Percentiles rank a stretch among this genome's conserved stretches.
These are phyloP conservation scores for Neurospora sp. DNA, from an alignment of 495 filamentous ascomycete genomes.

Conservation along the genomic window DNA sequence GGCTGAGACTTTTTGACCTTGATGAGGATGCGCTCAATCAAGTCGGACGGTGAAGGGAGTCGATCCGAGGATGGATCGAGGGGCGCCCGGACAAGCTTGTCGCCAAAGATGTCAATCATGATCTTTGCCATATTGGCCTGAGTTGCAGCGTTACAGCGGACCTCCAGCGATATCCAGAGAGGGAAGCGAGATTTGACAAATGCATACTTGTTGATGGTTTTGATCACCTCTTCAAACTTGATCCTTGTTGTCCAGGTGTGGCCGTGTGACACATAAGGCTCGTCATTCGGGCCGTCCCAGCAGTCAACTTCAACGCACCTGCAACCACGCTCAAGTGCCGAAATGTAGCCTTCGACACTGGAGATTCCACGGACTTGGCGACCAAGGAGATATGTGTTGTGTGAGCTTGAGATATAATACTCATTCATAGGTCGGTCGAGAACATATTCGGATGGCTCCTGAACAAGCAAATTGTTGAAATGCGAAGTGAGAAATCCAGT, in stretches of 20 bases:
- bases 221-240: slow-evolving; percentile 79
- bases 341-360: slow-evolving; percentile 89
- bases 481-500: slow-evolving; percentile 65
- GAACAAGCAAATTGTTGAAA: slow-evolving; percentile 53
- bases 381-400: slow-evolving; percentile 93
- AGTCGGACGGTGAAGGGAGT: slow-evolving; percentile 76
- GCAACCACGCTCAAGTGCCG: slow-evolving; percentile 77
- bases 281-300: slow-evolving; percentile 83
- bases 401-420: slow-evolving; percentile 96
- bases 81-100: slow-evolving; percentile 65
- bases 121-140: slow-evolving; percentile 84
- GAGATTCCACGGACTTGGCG: slow-evolving; percentile 82
- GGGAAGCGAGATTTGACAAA: slow-evolving; percentile 75
- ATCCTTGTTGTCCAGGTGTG: slow-evolving; percentile 80
- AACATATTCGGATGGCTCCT: slow-evolving; percentile 41
- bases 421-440: slow-evolving; percentile 86
- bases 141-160: slow-evolving; percentile 77
- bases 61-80: slow-evolving; percentile 50
- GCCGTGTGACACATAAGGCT: slow-evolving; percentile 83
- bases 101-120: slow-evolving; percentile 72
- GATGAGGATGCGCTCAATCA: slow-evolving; percentile 74
- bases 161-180: slow-evolving; percentile 87
- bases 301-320: slow-evolving; percentile 96
- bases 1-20: slow-evolving; percentile 70
- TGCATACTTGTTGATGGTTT: slow-evolving; percentile 85